Evolutionary conservation across 371 early-diverging fungal species (phyloP), one percentile per base, ranked within the genome.

Genomic region (Circinella umbellata): DNA sequence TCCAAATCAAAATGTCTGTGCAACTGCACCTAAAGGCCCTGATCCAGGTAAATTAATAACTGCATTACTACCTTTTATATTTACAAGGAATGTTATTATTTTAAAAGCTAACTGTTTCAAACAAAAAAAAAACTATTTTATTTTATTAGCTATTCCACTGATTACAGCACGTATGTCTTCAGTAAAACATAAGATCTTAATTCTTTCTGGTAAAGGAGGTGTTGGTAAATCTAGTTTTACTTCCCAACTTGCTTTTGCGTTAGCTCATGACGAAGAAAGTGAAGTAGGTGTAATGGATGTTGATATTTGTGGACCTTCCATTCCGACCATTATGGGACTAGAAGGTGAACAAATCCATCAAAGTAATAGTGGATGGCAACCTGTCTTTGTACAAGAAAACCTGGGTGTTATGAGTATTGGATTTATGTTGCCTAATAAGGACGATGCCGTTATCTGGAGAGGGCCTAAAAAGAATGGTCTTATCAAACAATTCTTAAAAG

Each of bases 151-250:
- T 69, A 82, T 98, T 46, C 82, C 91, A 8, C 69, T 91, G 9
- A 94, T 96, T 62, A 88, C 87, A 6, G 86, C 90, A 48, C 85
- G 92, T 49, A 79, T 96, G 72, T 68, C 76, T 3, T 72, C 74
- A 20, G 89, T 94, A 35, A 88, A 88, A 70, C 92, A 92, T 75
- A 94, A 94, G 76, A 84, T 99, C 61, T 86, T 99, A n/a, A 89
- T 99, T 3, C 91, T 99, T 48, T 96, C 97, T 8, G 99, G 99
- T 63, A 99, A 99, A 78, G 99, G 99, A 53, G 99, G 99, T 46
- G 99, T 99, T 8, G 99, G 99, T 48, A 99, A 99, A 79, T 91
- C 93, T 48, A 95, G 95, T 17, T 92, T 95, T 63, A 91, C 93
- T 3, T 80, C 90, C 0, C 93, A 95, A 57, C 87, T 97, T 0